Percentiles rank a stretch among this genome's conserved stretches.
Evolutionary conservation across 495 filamentous ascomycete species (phyloP).

Genomic region (Annulohypoxylon stygium): DNA sequence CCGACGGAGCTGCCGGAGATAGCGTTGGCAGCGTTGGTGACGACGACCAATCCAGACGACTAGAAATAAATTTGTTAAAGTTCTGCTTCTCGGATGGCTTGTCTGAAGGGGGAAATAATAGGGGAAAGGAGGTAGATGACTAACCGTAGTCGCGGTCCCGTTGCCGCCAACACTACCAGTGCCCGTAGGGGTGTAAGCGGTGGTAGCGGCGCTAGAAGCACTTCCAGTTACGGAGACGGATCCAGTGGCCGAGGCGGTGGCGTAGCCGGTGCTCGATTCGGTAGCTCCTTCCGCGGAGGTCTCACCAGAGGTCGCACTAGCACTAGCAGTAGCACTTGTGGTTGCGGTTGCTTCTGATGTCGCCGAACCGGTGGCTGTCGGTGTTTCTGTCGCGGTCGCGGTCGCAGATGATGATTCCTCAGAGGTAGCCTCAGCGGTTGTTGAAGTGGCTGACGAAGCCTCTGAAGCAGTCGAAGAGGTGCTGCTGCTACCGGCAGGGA

Average conservation of each 20-base stretch:
- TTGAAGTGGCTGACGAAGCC: conserved; percentile 4
- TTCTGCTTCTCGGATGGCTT: neutral
- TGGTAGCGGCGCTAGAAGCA: neutral
- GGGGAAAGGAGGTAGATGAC: too few relatives aligned
- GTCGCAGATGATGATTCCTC: neutral
- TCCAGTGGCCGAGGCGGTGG: conserved; percentile 20
- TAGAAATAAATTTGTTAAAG: conserved; percentile 16
- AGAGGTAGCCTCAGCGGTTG: neutral
- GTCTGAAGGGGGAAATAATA: neutral
- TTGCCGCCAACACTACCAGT: conserved; percentile 32
- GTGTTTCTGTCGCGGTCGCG: conserved; percentile 7
- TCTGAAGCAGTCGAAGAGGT: conserved; percentile 3
- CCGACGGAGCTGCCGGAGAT: conserved; percentile 28
- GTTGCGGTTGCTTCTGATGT: conserved; percentile 10
- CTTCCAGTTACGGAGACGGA: neutral
- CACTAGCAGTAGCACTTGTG: neutral
- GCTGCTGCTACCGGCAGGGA: conserved; percentile 30
- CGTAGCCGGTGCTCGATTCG: conserved; percentile 13
- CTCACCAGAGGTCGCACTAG: neutral
- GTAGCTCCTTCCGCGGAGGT: conserved; percentile 9
- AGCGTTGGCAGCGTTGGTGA: conserved; percentile 33
- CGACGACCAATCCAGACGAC: conserved; percentile 31
- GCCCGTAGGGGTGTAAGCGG: conserved; percentile 11
- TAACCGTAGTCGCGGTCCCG: conserved; percentile 39
- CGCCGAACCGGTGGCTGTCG: conserved; percentile 3